phyloP scores from a whole-genome alignment of 768 basidiomycete genomes.

The Boletus reticulatus region DNA sequence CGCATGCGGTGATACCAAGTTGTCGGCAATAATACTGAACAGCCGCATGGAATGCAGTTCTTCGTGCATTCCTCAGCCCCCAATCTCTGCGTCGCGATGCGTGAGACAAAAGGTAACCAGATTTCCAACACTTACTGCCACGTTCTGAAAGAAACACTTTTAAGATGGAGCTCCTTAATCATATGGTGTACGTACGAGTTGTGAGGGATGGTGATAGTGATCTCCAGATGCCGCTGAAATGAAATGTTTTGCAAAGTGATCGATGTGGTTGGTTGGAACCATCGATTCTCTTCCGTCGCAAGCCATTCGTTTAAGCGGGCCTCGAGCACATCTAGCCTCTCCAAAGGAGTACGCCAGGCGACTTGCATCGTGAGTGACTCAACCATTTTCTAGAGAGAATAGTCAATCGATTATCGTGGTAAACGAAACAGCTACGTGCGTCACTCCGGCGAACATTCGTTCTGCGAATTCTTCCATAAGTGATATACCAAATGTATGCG shows the following conservation, averaged over 20 bases:
- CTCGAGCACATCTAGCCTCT: constrained; percentile 70
- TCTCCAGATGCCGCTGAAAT: constrained; percentile 62
- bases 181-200: constrained; percentile 38
- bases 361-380: constrained; percentile 70
- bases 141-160: constrained; percentile 22
- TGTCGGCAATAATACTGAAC: constrained; percentile 70
- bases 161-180: not conserved
- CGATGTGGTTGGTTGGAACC: constrained; percentile 69
- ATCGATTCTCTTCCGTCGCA: constrained; percentile 73
- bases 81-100: constrained; percentile 42
- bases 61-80: constrained; percentile 57
- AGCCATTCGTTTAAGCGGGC: constrained; percentile 71
- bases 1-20: constrained; percentile 61
- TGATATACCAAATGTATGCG: not conserved
- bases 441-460: constrained; percentile 74
- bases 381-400: constrained; percentile 52
- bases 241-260: constrained; percentile 62
- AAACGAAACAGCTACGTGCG: constrained; percentile 33
- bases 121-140: constrained; percentile 31
- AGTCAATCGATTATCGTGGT: constrained; percentile 8
- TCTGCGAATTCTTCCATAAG: constrained; percentile 32
- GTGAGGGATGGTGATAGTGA: constrained; percentile 64
- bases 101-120: not conserved
- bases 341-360: constrained; percentile 71
- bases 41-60: constrained; percentile 79